phyloP scores from a whole-genome alignment of 805 yeast genomes.

The Candida namnaoensis region DNA sequence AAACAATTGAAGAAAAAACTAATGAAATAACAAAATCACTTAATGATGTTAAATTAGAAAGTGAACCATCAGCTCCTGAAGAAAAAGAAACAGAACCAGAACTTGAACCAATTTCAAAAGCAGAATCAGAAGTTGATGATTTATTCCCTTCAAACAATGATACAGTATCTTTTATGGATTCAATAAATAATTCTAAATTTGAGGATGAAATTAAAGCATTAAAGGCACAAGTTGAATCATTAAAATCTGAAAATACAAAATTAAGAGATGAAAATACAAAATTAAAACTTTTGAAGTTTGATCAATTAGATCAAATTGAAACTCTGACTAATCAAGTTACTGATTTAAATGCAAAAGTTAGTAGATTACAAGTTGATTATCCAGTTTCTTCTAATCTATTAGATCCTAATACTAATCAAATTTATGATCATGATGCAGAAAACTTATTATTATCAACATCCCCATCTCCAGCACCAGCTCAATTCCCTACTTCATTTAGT shows the following conservation, averaged over 20 bases:
- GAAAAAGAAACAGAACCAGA: slow-evolving; percentile 1
- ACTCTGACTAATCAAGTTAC: slow-evolving; percentile 17
- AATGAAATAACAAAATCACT: too few relatives aligned
- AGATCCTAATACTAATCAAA: slow-evolving; percentile 1
- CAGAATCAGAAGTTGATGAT: background rate
- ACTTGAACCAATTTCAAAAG: background rate
- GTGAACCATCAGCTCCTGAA: background rate
- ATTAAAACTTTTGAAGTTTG: slow-evolving; percentile 25
- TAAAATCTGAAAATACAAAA: slow-evolving; percentile 20
- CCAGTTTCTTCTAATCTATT: slow-evolving; percentile 10
- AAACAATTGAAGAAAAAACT: too few relatives aligned
- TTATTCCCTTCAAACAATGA: background rate
- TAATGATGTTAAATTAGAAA: background rate
- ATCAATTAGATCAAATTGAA: slow-evolving; percentile 24
- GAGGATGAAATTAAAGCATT: slow-evolving; percentile 17
- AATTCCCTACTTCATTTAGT: slow-evolving; percentile 5
- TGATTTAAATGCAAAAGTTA: slow-evolving; percentile 15
- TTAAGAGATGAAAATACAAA: slow-evolving; percentile 30
- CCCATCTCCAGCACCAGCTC: slow-evolving; percentile 14
- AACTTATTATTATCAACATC: slow-evolving; percentile 3
- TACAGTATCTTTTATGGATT: slow-evolving; percentile 18
- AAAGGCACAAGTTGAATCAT: slow-evolving; percentile 23
- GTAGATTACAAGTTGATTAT: slow-evolving; percentile 17
- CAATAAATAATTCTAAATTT: slow-evolving; percentile 9
- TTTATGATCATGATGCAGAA: slow-evolving; percentile 10